A percentile compares a stretch with the other conserved stretches of the same genome.
phyloP scores from a whole-genome alignment of 192 early-diverging fungal species.

The Entomortierella parvispora region DNA sequence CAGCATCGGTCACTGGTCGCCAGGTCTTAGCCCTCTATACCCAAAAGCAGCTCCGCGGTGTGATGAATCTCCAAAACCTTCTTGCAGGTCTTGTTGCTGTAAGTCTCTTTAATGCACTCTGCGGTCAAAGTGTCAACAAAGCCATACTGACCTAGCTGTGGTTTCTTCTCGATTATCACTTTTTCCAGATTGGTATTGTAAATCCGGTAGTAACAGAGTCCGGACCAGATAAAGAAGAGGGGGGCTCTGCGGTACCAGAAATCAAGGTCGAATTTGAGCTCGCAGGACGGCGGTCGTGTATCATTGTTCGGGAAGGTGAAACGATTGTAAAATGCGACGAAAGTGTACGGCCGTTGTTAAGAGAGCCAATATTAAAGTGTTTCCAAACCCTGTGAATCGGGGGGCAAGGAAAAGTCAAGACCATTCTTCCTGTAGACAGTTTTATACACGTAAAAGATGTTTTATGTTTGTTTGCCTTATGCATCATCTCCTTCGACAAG shows the following conservation, averaged over 20 bases:
- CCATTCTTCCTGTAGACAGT: too few species aligned
- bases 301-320: conserved; percentile 30
- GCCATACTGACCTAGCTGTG: neutral
- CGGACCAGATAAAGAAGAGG: neutral
- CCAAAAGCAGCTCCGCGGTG: conserved; percentile 35
- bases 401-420: neutral
- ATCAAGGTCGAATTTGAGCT: conserved; percentile 46
- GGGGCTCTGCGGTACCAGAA: conserved; percentile 8
- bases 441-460: too few species aligned
- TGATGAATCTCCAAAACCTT: conserved; percentile 38
- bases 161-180: neutral
- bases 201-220: conserved; percentile 25
- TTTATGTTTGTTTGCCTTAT: too few species aligned
- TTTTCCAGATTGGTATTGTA: conserved; percentile 25
- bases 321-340: conserved; percentile 47
- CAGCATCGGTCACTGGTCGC: conserved; percentile 33
- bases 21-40: conserved; percentile 35
- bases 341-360: conserved; percentile 16
- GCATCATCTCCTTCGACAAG: too few species aligned
- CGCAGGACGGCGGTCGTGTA: conserved; percentile 14
- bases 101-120: neutral
- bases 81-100: conserved; percentile 28
- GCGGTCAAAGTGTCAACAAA: neutral
- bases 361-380: conserved; percentile 39
- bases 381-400: conserved; percentile 34